Conservation (phyloP, 2,329 filamentous ascomycete genomes). For the Diaporthe batatas region DNA sequence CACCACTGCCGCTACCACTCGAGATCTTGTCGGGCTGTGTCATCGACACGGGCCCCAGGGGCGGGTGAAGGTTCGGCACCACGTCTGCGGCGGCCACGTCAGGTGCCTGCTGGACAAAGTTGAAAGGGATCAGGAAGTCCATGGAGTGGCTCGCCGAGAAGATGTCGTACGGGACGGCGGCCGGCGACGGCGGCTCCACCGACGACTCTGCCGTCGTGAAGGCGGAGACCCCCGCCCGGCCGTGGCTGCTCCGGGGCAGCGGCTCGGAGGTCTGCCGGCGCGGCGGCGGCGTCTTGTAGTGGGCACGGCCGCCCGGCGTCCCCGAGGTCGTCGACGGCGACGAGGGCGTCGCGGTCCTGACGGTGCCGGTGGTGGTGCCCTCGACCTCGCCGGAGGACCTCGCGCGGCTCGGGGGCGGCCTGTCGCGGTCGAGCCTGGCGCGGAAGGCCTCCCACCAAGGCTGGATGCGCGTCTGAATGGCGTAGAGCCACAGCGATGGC, state of each 20-base stretch:
- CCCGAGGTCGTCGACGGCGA: background rate
- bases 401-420: slow-evolving; percentile 10
- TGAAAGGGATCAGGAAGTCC: slow-evolving; percentile 14
- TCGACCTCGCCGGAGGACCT: background rate
- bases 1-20: background rate
- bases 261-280: slow-evolving; percentile 24
- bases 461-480: slow-evolving; percentile 34
- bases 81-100: background rate
- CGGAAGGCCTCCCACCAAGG: slow-evolving; percentile 37
- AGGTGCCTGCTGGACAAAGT: slow-evolving; percentile 10
- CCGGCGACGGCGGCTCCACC: background rate
- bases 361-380: background rate
- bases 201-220: background rate
- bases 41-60: background rate
- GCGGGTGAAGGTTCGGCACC: background rate
- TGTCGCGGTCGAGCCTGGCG: slow-evolving; percentile 24
- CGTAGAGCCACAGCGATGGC: slow-evolving; percentile 40
- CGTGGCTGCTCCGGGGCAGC: background rate
- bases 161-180: slow-evolving; percentile 21
- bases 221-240: background rate
- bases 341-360: background rate
- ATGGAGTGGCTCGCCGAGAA: slow-evolving; percentile 19
- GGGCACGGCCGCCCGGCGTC: too few relatives aligned
- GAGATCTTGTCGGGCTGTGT: background rate
- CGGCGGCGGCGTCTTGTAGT: background rate